Percentiles rank a stretch among this genome's conserved stretches.
phyloP scores from a whole-genome alignment of 1,139 yeast species.

The Hanseniaspora gamundiae region DNA sequence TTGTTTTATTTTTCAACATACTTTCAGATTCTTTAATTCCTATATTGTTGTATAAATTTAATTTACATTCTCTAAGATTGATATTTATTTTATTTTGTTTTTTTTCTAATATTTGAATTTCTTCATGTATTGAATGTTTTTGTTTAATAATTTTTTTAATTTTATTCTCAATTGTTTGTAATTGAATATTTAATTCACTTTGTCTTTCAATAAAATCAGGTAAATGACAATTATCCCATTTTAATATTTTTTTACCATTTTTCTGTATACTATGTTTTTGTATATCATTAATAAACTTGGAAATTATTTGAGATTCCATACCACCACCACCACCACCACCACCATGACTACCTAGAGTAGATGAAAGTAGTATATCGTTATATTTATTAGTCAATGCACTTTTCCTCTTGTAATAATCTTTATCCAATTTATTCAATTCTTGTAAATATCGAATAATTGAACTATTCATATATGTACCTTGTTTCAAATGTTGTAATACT shows the following conservation, averaged over 20 bases:
- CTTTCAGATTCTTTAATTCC: constrained; percentile 71
- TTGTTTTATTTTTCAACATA: constrained; percentile 48
- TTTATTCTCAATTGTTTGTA: neutral
- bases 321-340: no score
- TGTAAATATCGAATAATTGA: constrained; percentile 14
- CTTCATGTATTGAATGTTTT: neutral
- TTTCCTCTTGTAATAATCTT: constrained; percentile 22
- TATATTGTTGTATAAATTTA: constrained; percentile 49
- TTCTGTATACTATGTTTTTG: constrained; percentile 11
- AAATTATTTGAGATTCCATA: no score
- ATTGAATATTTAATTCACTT: neutral
- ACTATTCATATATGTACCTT: constrained; percentile 15
- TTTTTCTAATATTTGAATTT: constrained; percentile 11
- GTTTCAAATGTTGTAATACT: constrained; percentile 18
- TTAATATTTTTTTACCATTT: constrained; percentile 19
- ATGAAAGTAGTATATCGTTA: no score
- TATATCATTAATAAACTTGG: no score
- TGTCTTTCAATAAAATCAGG: constrained; percentile 4
- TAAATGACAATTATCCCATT: constrained; percentile 3
- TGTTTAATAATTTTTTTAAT: constrained; percentile 1
- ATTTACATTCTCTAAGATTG: constrained; percentile 18
- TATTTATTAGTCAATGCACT: constrained; percentile 20
- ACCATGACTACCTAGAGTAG: no score
- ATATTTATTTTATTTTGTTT: constrained; percentile 18
- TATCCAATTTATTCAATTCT: constrained; percentile 20